Evolutionary conservation across 345 rosid species (phyloP).

Genomic region (Laguncularia racemosa): DNA sequence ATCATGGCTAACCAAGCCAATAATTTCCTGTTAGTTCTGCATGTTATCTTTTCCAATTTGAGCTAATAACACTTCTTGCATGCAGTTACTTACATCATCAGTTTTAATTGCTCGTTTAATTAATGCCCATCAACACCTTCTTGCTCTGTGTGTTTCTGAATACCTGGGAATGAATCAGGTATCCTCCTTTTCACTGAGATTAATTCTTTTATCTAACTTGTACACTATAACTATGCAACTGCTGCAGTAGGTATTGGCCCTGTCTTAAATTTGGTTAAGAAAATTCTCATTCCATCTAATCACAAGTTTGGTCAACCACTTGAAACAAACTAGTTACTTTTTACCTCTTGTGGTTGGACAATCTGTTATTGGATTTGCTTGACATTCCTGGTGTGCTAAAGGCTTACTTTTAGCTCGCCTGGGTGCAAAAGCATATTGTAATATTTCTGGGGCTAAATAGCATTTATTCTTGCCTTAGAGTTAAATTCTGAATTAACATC

Average conservation of each 20-base stretch:
- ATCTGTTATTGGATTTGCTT: too few relatives aligned
- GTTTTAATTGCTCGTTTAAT: constrained; percentile 87
- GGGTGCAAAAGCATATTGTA: too few relatives aligned
- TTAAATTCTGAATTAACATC: too few relatives aligned
- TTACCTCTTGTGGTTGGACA: too few relatives aligned
- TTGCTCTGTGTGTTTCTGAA: constrained; percentile 82
- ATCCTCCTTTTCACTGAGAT: constrained; percentile 12
- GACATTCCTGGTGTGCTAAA: too few relatives aligned
- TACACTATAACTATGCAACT: too few relatives aligned
- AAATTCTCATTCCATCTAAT: background rate
- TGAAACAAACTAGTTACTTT: too few relatives aligned
- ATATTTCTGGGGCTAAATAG: too few relatives aligned
- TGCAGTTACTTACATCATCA: constrained; percentile 72
- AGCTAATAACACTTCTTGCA: constrained; percentile 20
- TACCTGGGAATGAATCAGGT: constrained; percentile 91
- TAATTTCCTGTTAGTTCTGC: constrained; percentile 5
- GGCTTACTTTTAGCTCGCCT: too few relatives aligned
- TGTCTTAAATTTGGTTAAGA: background rate
- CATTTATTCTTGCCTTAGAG: too few relatives aligned
- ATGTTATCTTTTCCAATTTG: background rate
- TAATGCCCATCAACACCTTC: constrained; percentile 79
- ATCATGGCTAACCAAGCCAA: constrained; percentile 3
- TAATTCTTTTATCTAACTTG: background rate
- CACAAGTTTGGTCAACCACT: background rate
- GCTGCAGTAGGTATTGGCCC: background rate